Percentiles rank a stretch among this genome's conserved stretches.
phyloP scores from a whole-genome alignment of 2,329 filamentous ascomycete genomes.

The Colletotrichum sp. region DNA sequence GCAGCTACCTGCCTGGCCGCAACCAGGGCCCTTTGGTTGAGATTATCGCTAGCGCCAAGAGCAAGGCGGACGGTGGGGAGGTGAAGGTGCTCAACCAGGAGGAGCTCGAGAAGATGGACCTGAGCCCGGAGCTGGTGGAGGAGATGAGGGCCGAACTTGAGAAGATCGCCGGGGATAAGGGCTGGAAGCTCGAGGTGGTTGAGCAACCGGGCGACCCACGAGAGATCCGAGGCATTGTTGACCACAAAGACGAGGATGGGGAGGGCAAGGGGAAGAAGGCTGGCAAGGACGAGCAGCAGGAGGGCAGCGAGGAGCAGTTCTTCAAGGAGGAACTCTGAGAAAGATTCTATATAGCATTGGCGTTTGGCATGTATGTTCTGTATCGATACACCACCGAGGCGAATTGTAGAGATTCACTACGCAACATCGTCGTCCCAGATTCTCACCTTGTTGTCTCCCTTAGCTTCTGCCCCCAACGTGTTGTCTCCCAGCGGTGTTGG shows the following conservation, averaged over 20 bases:
- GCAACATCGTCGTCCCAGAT: not conserved
- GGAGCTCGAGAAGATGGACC: conserved; percentile 70
- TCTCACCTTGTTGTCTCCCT: not conserved
- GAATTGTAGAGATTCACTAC: not conserved
- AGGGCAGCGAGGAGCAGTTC: conserved; percentile 49
- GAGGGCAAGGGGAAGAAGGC: conserved; percentile 24
- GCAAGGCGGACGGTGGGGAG: conserved; percentile 64
- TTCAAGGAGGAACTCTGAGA: conserved; percentile 57
- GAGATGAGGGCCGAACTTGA: conserved; percentile 72
- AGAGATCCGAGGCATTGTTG: conserved; percentile 75
- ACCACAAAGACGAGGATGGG: conserved; percentile 47
- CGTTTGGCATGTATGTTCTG: conserved; percentile 12
- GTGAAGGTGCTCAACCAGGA: conserved; percentile 66
- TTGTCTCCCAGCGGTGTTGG: not conserved
- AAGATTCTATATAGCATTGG: conserved; percentile 2
- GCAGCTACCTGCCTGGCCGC: conserved; percentile 39
- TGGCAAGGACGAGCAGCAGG: not conserved
- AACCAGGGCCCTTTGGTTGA: conserved; percentile 32
- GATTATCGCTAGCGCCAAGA: conserved; percentile 49
- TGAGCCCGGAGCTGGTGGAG: conserved; percentile 72
- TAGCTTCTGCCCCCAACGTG: not conserved
- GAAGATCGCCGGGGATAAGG: conserved; percentile 70
- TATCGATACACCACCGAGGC: not conserved
- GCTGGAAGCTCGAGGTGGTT: conserved; percentile 83
- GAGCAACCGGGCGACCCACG: conserved; percentile 66